A percentile compares a stretch with the other conserved stretches of the same genome.
These are phyloP conservation scores for Ceratopteris richardii DNA, from an alignment of 75 land plant species.

Conservation along the genomic window DNA sequence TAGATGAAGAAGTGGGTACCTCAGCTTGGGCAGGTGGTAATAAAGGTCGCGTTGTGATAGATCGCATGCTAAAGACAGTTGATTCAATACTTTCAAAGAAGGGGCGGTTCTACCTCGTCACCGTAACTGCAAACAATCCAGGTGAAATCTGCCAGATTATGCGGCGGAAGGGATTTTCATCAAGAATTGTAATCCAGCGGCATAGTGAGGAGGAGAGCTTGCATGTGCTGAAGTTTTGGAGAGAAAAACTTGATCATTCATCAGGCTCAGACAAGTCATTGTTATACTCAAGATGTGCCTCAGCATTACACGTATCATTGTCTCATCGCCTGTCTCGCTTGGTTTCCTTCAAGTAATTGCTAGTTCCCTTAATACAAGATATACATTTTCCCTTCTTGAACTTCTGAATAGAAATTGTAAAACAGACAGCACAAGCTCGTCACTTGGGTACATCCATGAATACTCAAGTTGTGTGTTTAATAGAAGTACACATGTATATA, in stretches of 20 bases:
- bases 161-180: slow-evolving; percentile 74
- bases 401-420: too few species aligned
- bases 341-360: slow-evolving; percentile 5
- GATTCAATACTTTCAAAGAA: slow-evolving; percentile 58
- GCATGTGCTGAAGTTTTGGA: slow-evolving; percentile 74
- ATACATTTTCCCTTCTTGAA: too few species aligned
- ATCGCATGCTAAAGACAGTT: slow-evolving; percentile 62
- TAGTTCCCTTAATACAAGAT: too few species aligned
- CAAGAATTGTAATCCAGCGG: slow-evolving; percentile 74
- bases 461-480: too few species aligned
- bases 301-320: neutral
- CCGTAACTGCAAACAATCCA: slow-evolving; percentile 71
- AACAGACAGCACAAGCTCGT: too few species aligned
- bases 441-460: too few species aligned
- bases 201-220: slow-evolving; percentile 74
- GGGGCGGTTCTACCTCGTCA: slow-evolving; percentile 90
- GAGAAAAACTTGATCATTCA: slow-evolving; percentile 27
- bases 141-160: slow-evolving; percentile 65
- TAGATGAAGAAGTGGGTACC: slow-evolving; percentile 84
- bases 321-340: neutral
- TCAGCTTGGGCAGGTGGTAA: slow-evolving; percentile 97
- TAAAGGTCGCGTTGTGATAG: slow-evolving; percentile 75
- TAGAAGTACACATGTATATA: too few species aligned
- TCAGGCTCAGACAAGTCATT: too few species aligned
- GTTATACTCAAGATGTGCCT: neutral